These are phyloP conservation scores for Penicillium canescens DNA, from an alignment of 495 filamentous ascomycete genomes.

Conservation along the genomic window DNA sequence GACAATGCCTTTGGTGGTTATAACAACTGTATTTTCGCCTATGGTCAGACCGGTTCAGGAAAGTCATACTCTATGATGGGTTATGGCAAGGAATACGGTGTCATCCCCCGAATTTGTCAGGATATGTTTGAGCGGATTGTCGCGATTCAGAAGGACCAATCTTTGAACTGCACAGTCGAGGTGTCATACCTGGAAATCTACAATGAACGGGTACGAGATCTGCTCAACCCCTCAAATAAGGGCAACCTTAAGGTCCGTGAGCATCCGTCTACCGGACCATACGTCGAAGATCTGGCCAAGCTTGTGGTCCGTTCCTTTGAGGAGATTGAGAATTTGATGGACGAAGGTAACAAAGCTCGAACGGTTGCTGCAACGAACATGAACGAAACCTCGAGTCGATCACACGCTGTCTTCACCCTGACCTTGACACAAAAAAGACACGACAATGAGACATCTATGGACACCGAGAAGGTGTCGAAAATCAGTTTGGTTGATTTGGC, in stretches of 20 bases:
- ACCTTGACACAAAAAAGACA: conserved; percentile 93
- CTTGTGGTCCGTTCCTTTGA: conserved; percentile 94
- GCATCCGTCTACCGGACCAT: conserved; percentile 95
- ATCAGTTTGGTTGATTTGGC: conserved; percentile 98
- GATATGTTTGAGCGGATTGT: conserved; percentile 92
- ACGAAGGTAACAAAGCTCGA: conserved; percentile 97
- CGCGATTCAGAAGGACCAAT: conserved; percentile 72
- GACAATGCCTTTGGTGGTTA: conserved; percentile 99
- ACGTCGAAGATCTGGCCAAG: conserved; percentile 97
- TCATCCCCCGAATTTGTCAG: conserved; percentile 97
- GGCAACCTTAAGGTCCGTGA: conserved; percentile 96
- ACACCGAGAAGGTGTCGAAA: conserved; percentile 95
- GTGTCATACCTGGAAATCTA: conserved; percentile 99
- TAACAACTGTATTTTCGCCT: conserved; percentile 99
- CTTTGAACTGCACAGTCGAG: conserved; percentile 87
- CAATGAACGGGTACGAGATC: conserved; percentile 95
- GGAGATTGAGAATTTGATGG: conserved; percentile 97
- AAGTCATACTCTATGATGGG: conserved; percentile 99
- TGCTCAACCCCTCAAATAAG: conserved; percentile 94
- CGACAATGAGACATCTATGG: conserved; percentile 92
- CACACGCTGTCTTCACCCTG: conserved; percentile 96
- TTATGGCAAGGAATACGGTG: conserved; percentile 92
- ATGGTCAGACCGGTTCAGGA: conserved; percentile 97
- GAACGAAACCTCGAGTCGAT: conserved; percentile 99
- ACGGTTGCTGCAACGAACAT: conserved; percentile 99